Conservation (phyloP, 1,284 basidiomycete genomes). For the Microbotryum intermedium region DNA sequence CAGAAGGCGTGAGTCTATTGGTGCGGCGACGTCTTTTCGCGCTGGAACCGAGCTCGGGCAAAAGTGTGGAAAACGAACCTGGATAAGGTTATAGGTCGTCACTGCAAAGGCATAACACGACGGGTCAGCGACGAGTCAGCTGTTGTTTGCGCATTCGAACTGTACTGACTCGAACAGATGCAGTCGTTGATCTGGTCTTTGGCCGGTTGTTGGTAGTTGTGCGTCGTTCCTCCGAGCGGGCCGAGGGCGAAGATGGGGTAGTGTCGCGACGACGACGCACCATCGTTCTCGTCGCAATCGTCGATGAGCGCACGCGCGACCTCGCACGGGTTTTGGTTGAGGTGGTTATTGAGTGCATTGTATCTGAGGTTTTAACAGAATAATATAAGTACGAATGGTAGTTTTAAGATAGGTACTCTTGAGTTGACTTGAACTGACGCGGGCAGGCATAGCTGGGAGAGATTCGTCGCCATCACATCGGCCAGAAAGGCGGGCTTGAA, state of each 20-base stretch:
- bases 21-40: too few species aligned
- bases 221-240: slow-evolving; percentile 54
- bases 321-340: slow-evolving; percentile 35
- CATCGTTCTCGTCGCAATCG: slow-evolving; percentile 56
- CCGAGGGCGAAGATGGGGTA: slow-evolving; percentile 58
- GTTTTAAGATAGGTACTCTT: too few species aligned
- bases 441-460: too few species aligned
- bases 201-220: slow-evolving; percentile 60
- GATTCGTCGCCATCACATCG: too few species aligned
- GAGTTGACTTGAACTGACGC: too few species aligned
- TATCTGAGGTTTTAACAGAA: slow-evolving; percentile 59
- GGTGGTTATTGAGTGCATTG: slow-evolving; percentile 52
- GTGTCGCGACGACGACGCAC: slow-evolving; percentile 39
- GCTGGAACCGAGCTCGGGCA: too few species aligned
- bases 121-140: not conserved
- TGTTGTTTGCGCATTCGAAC: not conserved
- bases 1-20: too few species aligned
- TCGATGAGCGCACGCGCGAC: slow-evolving; percentile 49
- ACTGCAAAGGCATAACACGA: slow-evolving; percentile 11
- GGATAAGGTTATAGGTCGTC: slow-evolving; percentile 23
- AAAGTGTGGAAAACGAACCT: not conserved
- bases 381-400: too few species aligned
- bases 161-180: slow-evolving; percentile 12
- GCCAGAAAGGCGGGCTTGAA: too few species aligned
- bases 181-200: slow-evolving; percentile 42